These are phyloP conservation scores for Uronychia setigera DNA, from an alignment of 73 alveolate species.

Conservation along the genomic window DNA sequence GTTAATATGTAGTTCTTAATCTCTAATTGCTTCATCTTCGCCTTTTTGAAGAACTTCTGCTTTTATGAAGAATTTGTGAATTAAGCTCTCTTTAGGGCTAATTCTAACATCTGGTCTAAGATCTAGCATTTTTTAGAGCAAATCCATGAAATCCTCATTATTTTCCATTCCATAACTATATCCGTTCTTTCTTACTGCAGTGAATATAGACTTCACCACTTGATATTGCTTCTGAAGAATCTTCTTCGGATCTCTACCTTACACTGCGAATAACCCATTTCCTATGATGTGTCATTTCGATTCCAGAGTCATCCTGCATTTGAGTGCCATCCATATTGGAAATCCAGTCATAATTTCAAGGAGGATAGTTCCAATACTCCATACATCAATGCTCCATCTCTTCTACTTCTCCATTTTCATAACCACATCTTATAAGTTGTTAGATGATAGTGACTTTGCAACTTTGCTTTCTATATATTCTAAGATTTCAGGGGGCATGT, in stretches of 20 bases:
- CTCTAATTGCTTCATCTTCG: too few species aligned
- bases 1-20: too few species aligned
- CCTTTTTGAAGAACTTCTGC: too few species aligned
- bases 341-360: slow-evolving; percentile 72
- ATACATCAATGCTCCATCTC: slow-evolving; percentile 78
- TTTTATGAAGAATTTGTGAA: slow-evolving; percentile 71
- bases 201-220: background rate
- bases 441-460: background rate
- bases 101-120: slow-evolving; percentile 60
- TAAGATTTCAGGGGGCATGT: slow-evolving; percentile 66
- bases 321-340: slow-evolving; percentile 76
- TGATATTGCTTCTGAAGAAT: slow-evolving; percentile 4
- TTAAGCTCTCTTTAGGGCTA: slow-evolving; percentile 67
- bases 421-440: background rate
- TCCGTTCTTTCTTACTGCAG: slow-evolving; percentile 6
- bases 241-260: slow-evolving; percentile 18
- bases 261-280: slow-evolving; percentile 25
- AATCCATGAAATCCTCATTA: slow-evolving; percentile 40
- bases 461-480: slow-evolving; percentile 40
- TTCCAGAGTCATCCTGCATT: slow-evolving; percentile 49
- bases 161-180: slow-evolving; percentile 11
- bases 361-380: slow-evolving; percentile 74
- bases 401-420: background rate
- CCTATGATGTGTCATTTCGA: slow-evolving; percentile 23
- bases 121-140: slow-evolving; percentile 58